Evolutionary conservation across 2,329 filamentous ascomycete genomes (phyloP), one percentile per base, ranked within the genome.

Genomic region (Coleophoma crateriformis): DNA sequence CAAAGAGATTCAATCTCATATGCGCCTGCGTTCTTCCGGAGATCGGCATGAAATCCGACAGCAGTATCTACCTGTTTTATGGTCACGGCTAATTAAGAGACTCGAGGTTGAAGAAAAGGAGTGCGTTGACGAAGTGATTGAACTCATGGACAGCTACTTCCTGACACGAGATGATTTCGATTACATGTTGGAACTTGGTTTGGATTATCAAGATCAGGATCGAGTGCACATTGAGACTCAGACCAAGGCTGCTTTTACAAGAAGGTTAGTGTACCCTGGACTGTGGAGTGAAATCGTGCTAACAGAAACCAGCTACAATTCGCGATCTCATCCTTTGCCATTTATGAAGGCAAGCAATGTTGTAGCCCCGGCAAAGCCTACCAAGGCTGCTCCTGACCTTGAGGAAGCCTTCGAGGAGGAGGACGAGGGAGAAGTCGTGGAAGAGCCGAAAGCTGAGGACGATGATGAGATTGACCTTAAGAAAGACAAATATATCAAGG

Each of bases 61-160:
- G 68, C 88, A 96, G 63, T 99, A 99, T 61, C 71, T 99, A 57
- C 94, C 94, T 1, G 73, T 91, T 1, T 76, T 99, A 1, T 97
- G 92, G 89, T 79, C 87, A 42, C 82, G 85, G 62, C 77, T 92
- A 19, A 77, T 96, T 56, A 84, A 87, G 59, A 79, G 82, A 51
- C 73, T 99, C 48, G 80, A 90, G 60, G 67, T 73, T 0, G 85
- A 95, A 50, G 94, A 94, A 59, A 94, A 89, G 61, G 90, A 95
- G 1, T 79, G 80, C 7, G 86, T 96, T 4, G 77, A 81, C 1
- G 85, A 88, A 2, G 85, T 96, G 48, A 99, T 99, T 62, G 82
- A 94, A 48, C 76, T 96, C 48, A 97, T 99, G 94, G 94, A 99
- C 64, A 90, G 86, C 64, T 99, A 99, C 70, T 99, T 86, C 68